Evolutionary conservation across 225 moss, liverwort and hornwort genomes (phyloP), one percentile per base, ranked within the genome.

Genomic region (Marchantia paleacea): DNA sequence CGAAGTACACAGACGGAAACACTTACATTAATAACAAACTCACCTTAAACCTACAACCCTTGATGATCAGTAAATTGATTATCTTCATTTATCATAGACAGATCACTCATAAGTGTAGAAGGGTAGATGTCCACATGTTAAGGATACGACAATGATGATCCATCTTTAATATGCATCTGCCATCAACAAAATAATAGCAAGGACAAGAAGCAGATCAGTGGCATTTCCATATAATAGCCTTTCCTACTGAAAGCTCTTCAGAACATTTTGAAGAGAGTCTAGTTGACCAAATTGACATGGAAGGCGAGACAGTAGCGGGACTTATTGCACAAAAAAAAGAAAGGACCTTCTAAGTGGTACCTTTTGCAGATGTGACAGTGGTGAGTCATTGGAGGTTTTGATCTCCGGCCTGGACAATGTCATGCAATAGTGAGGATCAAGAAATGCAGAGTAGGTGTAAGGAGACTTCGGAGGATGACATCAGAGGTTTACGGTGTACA

Each of bases 131-230:
- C 72, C 22, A 60, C 39, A 19, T 74, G 7, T 63, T 39, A 80
- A 88, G 94, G 93, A 95, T 95, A 95, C 94, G 94, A 79, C 94
- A 95, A 82, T 95, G 94, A 69, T 95, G 94, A 82, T 95, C 94
- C 94, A 95, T 95, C 88, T 93, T 95, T 79, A 95, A 86, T 80
- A 95, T 90, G 84, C 94, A 95, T 79, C 94, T 95, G 91, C 52
- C 76, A 81, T 62, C 64, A 31, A 65, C 60, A 78, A 24, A 49
- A 63, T 14, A 24, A 12, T 16, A 0, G 6, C 47, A 48, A 22
- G 39, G 39, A 39, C 39, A 2, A 39, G 39, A 39, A 64, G 11
- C 22, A 19, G 47, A 65, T 78, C 22, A 61, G 63, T 62, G 77
- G 30, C 25, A 39, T 26, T 25, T n/a, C 20, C 30, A 2, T 31